Evolutionary conservation across 345 rosid species (phyloP), one percentile per base, ranked within the genome.

Genomic region (Eutrema yunnanense): DNA sequence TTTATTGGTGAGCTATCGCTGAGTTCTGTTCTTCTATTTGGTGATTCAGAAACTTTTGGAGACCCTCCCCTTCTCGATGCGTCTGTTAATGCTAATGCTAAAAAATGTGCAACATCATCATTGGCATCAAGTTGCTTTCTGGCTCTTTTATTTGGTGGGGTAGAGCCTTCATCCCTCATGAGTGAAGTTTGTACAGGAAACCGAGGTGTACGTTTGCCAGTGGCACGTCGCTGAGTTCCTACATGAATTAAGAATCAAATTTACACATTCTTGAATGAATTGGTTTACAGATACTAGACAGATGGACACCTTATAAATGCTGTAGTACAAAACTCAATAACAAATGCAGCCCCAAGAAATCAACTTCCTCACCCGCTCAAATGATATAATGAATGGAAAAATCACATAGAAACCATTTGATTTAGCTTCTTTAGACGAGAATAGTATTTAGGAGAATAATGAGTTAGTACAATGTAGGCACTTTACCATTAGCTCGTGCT

Each of bases 151-250:
- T 65, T 82, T 22, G 66, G 80, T 49, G 80, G 81, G 76, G 69
- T 73, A 69, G 64, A 54, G 81, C 69, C 85, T 55, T 81, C 87
- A 55, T 82, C 87, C 79, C 74, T 87, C 76, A 73, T 86, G 61
- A 46, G 11, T 64, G 82, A 72, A 75, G 74, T 72, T 54, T 88
- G 80, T 72, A 96, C 89, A 65, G 97, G 96, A 54, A 92, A n/a
- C 13, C 98, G 95, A 75, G 98, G 99, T 33, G 99, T 96, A 83
- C 99, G 90, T 82, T 88, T 96, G 71, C 96, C 85, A 66, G 90
- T 96, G 65, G 86, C 92, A 87, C 78, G 95, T 67, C 85, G 92
- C 67, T 81, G 88, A 64, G 62, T 78, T 75, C 86, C 99, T 96
- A 77, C 66, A 70, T 76, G 51, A 67, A 71, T 51, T 32, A 41